These are phyloP conservation scores for Hemerocallis citrina DNA, from an alignment of 106 monocot species.

Conservation along the genomic window DNA sequence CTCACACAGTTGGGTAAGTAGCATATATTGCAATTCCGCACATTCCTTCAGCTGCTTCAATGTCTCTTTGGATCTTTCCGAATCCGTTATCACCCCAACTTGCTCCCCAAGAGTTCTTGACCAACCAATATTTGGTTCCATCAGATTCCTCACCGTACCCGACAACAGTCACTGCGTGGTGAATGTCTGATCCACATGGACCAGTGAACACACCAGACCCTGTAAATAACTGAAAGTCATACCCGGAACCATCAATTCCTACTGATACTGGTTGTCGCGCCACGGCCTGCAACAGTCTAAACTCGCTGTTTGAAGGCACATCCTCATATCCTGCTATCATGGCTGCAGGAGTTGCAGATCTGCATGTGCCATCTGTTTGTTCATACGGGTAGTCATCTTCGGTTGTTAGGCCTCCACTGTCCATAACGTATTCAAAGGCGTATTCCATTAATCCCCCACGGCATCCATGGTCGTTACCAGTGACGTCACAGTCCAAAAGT, in stretches of 20 bases:
- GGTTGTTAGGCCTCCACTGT: constrained; percentile 4
- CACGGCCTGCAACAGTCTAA: constrained; percentile 19
- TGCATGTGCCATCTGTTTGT: background rate
- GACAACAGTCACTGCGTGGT: constrained; percentile 6
- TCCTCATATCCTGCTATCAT: constrained; percentile 17
- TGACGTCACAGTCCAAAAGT: constrained; percentile 7
- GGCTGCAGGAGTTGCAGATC: background rate
- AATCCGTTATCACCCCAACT: constrained; percentile 10
- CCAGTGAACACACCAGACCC: constrained; percentile 1
- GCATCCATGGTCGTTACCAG: constrained; percentile 10
- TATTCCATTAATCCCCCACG: background rate
- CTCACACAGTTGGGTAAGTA: constrained; percentile 10
- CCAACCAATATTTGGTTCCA: constrained; percentile 12
- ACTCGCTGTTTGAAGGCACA: constrained; percentile 23
- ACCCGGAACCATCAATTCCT: background rate
- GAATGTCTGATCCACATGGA: background rate
- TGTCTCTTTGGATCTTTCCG: constrained; percentile 10
- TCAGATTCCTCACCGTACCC: constrained; percentile 3
- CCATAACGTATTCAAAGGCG: constrained; percentile 11
- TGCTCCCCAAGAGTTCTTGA: constrained; percentile 14
- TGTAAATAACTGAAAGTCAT: constrained; percentile 6
- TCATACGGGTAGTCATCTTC: constrained; percentile 9
- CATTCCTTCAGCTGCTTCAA: constrained; percentile 1
- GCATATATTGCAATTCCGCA: constrained; percentile 11
- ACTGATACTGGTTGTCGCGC: background rate